Evolutionary conservation across 2,329 filamentous ascomycete species (phyloP), one percentile per base, ranked within the genome.

Genomic region (Cladosporium velox): DNA sequence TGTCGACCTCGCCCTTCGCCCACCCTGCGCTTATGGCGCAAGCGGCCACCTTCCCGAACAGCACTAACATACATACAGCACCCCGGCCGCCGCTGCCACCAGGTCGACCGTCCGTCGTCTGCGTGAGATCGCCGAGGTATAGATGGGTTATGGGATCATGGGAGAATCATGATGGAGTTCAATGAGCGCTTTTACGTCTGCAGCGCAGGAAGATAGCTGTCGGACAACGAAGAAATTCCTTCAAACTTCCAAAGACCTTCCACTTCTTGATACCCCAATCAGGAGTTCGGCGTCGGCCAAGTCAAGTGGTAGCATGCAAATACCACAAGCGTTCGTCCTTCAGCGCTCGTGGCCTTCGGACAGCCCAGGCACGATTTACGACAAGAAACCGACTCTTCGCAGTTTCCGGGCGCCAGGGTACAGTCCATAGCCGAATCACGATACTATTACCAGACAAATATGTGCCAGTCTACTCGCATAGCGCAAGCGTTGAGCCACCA

Each of bases 101-200:
- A 89, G 93, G 84, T 97, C 93, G 77, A 97, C 93, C 77, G 93
- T 97, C 84, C 91, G 93, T 86, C 91, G 93, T 89, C 88, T 97
- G 86, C 91, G 93, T 82, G 93, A 97, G 86, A 96, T 97, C 85
- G 91, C 91, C 80, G 93, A 97, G 89, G 92, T 96, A 84, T 94
- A 91, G 21, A 67, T 60, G 55, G 61, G 65, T 61, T 47, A 64
- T 57, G 54, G 60, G 52, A 59, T 51, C 54, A 65, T 57, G 63
- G 63, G 52, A 52, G 63, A 44, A 54, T 65, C 62, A 62, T 65
- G 41, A 66, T 68, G 55, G 67, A 58, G 64, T 67, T 62, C 64
- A 66, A 59, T 62, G 59, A 66, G 67, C 66, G 64, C 67, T 66
- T 67, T 66, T 66, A 66, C 52, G 67, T 65, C 66, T 64, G 64